phyloP scores from a whole-genome alignment of 768 basidiomycete species.

The Butyriboletus loyo region DNA sequence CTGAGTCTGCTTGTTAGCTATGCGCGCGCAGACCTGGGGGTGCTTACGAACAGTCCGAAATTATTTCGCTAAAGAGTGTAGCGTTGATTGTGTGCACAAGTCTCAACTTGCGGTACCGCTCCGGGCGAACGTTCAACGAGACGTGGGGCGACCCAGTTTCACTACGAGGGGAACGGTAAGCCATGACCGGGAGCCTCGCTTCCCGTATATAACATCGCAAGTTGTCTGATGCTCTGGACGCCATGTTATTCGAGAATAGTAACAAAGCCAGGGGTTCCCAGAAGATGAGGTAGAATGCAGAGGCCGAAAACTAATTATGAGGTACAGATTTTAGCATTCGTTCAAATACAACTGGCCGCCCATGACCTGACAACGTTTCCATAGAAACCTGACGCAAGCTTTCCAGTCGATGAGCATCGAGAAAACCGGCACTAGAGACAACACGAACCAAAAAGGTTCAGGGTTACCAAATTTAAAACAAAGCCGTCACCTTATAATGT shows the following conservation, averaged over 20 bases:
- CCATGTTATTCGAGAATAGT: slow-evolving; percentile 15
- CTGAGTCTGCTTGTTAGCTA: slow-evolving; percentile 25
- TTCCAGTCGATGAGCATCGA: not conserved
- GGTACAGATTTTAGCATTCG: not conserved
- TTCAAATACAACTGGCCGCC: not conserved
- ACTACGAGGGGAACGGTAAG: slow-evolving; percentile 33
- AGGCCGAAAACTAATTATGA: not conserved
- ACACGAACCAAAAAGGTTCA: slow-evolving; percentile 4
- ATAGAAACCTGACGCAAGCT: slow-evolving; percentile 14
- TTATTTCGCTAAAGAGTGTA: slow-evolving; percentile 29
- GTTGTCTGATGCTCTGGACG: slow-evolving; percentile 38
- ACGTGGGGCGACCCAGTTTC: slow-evolving; percentile 19
- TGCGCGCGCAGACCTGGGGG: not conserved
- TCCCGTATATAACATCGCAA: slow-evolving; percentile 47
- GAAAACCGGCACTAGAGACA: not conserved
- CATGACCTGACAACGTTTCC: slow-evolving; percentile 6
- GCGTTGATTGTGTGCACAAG: slow-evolving; percentile 38
- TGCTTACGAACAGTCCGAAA: slow-evolving; percentile 38
- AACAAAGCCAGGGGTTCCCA: not conserved
- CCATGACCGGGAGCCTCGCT: slow-evolving; percentile 45
- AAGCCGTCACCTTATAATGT: not conserved
- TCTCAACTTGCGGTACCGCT: slow-evolving; percentile 52
- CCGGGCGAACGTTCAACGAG: slow-evolving; percentile 40
- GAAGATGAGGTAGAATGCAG: not conserved
- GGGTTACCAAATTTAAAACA: slow-evolving; percentile 6